Percentiles rank a stretch among this genome's conserved stretches.
Evolutionary conservation across 1,284 basidiomycete species (phyloP).

Genomic region (Mrakiaceae sp.): DNA sequence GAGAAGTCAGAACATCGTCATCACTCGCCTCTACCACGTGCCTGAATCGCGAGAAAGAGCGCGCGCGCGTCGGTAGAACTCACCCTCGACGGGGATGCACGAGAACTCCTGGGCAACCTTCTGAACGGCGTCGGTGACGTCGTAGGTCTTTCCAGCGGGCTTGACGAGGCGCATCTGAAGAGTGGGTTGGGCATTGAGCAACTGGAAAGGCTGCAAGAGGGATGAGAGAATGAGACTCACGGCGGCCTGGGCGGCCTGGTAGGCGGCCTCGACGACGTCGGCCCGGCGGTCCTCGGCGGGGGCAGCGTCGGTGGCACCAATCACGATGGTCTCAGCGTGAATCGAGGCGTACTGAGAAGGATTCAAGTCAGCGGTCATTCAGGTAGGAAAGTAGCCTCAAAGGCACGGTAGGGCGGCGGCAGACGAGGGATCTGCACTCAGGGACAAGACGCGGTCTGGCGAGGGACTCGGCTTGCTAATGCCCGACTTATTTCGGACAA

Average conservation of each 20-base stretch:
- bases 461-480: not conserved
- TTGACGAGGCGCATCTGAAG: constrained; percentile 61
- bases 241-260: constrained; percentile 80
- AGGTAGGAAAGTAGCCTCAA: not conserved
- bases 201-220: too few relatives aligned
- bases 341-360: constrained; percentile 53
- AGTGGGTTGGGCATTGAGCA: too few relatives aligned
- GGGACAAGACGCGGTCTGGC: not conserved
- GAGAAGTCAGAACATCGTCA: not conserved
- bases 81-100: constrained; percentile 83
- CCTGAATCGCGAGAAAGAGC: not conserved
- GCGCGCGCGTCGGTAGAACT: constrained; percentile 30
- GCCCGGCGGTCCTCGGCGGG: constrained; percentile 77
- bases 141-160: constrained; percentile 88
- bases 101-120: constrained; percentile 61
- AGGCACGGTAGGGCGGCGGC: not conserved
- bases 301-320: constrained; percentile 58
- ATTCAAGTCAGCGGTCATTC: not conserved
- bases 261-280: constrained; percentile 86
- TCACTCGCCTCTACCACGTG: not conserved
- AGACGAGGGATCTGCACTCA: not conserved
- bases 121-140: constrained; percentile 75
- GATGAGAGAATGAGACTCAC: constrained; percentile 32
- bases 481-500: too few relatives aligned
- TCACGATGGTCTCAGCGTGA: constrained; percentile 79